Evolutionary conservation across 2,329 filamentous ascomycete genomes (phyloP).

Genomic region (Alternaria burnsii): DNA sequence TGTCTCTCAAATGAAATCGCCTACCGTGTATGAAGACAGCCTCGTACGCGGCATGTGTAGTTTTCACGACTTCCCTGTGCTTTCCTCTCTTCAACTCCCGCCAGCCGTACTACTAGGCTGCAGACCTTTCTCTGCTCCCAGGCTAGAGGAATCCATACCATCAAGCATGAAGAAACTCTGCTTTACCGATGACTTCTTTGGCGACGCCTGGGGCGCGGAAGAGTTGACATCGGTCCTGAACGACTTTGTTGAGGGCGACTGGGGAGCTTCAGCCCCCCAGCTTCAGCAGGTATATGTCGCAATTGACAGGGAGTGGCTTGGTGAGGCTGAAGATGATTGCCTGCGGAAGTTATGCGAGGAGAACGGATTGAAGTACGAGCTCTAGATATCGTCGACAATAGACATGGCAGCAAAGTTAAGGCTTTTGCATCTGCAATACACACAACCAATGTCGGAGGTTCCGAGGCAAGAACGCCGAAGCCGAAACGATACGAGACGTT

Average conservation of each 20-base stretch:
- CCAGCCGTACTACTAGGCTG: not conserved
- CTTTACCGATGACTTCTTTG: not conserved
- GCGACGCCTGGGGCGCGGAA: not conserved
- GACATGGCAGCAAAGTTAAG: not conserved
- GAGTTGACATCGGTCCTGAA: not conserved
- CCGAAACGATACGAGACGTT: conserved; percentile 3
- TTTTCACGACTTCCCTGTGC: not conserved
- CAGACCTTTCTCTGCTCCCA: not conserved
- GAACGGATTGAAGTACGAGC: not conserved
- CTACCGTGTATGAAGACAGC: not conserved
- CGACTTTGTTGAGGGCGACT: not conserved
- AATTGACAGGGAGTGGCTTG: not conserved
- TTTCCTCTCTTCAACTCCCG: not conserved
- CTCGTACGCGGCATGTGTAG: not conserved
- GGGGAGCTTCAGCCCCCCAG: not conserved
- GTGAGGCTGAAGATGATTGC: not conserved
- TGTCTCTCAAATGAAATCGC: not conserved
- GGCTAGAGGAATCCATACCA: not conserved
- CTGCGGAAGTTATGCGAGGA: not conserved
- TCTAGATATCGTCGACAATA: not conserved
- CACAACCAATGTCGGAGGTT: not conserved
- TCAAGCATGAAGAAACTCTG: not conserved
- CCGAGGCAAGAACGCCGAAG: not conserved
- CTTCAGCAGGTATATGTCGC: not conserved
- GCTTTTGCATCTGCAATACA: not conserved